Conservation (phyloP, 2,329 filamentous ascomycete genomes). For the Aureobasidium zeae region DNA sequence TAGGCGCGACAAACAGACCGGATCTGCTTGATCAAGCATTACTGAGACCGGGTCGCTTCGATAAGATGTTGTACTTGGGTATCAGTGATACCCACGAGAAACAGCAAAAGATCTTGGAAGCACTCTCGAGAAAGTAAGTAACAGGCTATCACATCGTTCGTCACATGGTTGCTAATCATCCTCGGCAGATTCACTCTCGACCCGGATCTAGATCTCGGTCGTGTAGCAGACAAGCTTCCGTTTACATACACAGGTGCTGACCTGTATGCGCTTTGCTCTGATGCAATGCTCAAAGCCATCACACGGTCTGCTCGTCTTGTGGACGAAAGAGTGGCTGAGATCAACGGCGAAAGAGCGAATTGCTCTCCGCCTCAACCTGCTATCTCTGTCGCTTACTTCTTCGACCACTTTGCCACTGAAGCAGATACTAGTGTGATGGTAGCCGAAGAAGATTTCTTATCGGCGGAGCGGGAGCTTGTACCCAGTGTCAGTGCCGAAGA, state of each 20-base stretch:
- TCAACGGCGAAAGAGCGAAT: constrained; percentile 44
- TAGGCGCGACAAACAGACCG: constrained; percentile 89
- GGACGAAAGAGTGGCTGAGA: constrained; percentile 66
- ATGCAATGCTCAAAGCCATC: constrained; percentile 97
- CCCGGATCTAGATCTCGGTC: constrained; percentile 63
- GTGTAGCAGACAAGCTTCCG: constrained; percentile 68
- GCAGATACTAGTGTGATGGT: constrained; percentile 84
- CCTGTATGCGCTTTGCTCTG: constrained; percentile 92
- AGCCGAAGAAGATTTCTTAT: constrained; percentile 76
- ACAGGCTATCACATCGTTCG: no score
- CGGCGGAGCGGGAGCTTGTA: constrained; percentile 76
- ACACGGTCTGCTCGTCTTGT: constrained; percentile 79
- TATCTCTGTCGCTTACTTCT: constrained; percentile 85
- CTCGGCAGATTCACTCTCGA: constrained; percentile 66
- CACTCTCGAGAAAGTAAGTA: constrained; percentile 81
- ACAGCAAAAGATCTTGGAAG: constrained; percentile 88
- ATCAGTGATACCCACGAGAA: constrained; percentile 96
- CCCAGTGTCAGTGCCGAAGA: constrained; percentile 90
- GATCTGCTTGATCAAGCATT: constrained; percentile 87
- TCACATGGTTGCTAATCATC: not conserved
- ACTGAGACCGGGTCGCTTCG: constrained; percentile 81
- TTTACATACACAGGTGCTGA: constrained; percentile 97
- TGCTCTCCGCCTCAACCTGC: constrained; percentile 32
- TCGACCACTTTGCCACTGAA: constrained; percentile 77
- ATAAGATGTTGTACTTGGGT: constrained; percentile 96